These are phyloP conservation scores for Immersiella caudata DNA, from an alignment of 495 filamentous ascomycete genomes.

Conservation along the genomic window DNA sequence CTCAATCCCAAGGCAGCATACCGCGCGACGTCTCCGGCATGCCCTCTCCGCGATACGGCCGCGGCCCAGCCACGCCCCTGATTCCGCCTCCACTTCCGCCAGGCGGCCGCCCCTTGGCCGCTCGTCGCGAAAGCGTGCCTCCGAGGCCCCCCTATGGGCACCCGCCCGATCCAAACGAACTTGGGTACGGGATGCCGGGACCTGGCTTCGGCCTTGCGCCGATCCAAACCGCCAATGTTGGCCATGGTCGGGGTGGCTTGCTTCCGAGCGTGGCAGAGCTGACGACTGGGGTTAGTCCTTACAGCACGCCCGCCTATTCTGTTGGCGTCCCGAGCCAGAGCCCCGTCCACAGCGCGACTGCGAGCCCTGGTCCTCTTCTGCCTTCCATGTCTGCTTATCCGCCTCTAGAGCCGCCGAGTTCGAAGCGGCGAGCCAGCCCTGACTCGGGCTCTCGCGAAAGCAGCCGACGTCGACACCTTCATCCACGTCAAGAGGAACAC, in stretches of 20 bases:
- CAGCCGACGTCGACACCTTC: constrained; percentile 47
- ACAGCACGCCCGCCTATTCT: constrained; percentile 57
- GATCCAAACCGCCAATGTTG: constrained; percentile 41
- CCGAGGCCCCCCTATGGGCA: constrained; percentile 39
- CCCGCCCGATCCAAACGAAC: constrained; percentile 30
- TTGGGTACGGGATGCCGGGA: constrained; percentile 38
- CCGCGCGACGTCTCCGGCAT: constrained; percentile 41
- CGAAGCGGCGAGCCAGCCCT: constrained; percentile 47
- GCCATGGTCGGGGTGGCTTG: constrained; percentile 36
- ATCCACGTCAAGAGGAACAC: constrained; percentile 35
- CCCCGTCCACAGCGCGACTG: constrained; percentile 41
- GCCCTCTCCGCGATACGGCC: constrained; percentile 43
- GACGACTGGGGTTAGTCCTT: constrained; percentile 58
- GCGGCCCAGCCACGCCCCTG: constrained; percentile 26
- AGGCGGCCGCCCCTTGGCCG: constrained; percentile 34
- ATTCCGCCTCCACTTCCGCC: constrained; percentile 29
- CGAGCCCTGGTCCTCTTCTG: constrained; percentile 48
- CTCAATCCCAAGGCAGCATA: constrained; percentile 52
- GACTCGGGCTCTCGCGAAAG: constrained; percentile 45
- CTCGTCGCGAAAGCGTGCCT: constrained; percentile 51
- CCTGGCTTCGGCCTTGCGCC: constrained; percentile 45
- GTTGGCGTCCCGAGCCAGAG: constrained; percentile 40
- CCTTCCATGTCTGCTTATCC: constrained; percentile 43
- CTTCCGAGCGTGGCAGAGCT: constrained; percentile 58
- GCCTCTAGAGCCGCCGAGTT: constrained; percentile 17